A percentile compares a stretch with the other conserved stretches of the same genome.
Evolutionary conservation across 1,284 basidiomycete genomes (phyloP).

Genomic region (Microbotryomycetes sp.): DNA sequence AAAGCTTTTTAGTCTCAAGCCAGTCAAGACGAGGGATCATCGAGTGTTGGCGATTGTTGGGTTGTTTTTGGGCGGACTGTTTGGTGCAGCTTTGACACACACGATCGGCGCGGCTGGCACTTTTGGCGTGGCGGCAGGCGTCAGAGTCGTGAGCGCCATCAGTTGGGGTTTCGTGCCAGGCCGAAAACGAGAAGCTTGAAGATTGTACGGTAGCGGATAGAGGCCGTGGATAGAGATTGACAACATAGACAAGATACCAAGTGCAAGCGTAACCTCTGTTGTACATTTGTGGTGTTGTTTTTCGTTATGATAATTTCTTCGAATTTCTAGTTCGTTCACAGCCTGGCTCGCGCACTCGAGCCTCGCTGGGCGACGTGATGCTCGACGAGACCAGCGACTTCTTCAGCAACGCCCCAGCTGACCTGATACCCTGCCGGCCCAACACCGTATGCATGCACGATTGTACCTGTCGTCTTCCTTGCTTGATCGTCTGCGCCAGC

Average conservation of each 20-base stretch:
- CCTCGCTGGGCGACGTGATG: no score
- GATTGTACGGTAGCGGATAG: no score
- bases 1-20: slow-evolving; percentile 52
- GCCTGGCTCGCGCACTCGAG: no score
- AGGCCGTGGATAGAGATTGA: no score
- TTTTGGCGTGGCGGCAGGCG: slow-evolving; percentile 60
- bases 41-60: slow-evolving; percentile 59
- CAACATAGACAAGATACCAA: no score
- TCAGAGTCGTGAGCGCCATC: slow-evolving; percentile 69
- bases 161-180: slow-evolving; percentile 61
- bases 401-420: slow-evolving; percentile 38
- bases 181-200: slow-evolving; percentile 38
- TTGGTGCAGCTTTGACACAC: slow-evolving; percentile 59
- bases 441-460: slow-evolving; percentile 66
- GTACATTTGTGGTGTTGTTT: no score
- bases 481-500: slow-evolving; percentile 43
- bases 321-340: no score
- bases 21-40: slow-evolving; percentile 61
- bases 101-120: slow-evolving; percentile 57
- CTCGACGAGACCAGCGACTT: slow-evolving; percentile 36
- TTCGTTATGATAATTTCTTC: no score
- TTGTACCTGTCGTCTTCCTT: slow-evolving; percentile 47
- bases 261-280: no score
- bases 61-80: slow-evolving; percentile 70
- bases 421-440: slow-evolving; percentile 41